These are phyloP conservation scores for Lichtheimia ornata DNA, from an alignment of 371 early-diverging fungal genomes.

Conservation along the genomic window DNA sequence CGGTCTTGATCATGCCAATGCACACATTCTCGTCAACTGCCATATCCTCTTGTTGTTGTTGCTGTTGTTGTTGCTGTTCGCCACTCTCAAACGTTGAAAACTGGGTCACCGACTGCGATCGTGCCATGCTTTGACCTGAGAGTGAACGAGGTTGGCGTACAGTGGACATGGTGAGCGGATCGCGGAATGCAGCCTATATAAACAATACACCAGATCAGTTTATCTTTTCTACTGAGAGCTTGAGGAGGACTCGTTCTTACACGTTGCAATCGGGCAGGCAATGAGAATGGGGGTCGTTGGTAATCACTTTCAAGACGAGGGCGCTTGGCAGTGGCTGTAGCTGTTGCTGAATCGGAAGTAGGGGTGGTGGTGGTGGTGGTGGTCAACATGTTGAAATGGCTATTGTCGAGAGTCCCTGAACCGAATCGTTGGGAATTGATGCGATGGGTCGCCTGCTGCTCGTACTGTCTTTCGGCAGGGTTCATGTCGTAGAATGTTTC, in stretches of 20 bases:
- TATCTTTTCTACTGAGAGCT: too few species aligned
- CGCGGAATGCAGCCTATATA: too few species aligned
- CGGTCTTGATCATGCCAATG: conserved; percentile 47
- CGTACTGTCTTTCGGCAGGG: too few species aligned
- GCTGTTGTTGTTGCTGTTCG: conserved; percentile 6
- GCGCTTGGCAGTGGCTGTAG: conserved; percentile 4
- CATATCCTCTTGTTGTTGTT: conserved; percentile 1
- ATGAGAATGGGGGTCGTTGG: conserved; percentile 7
- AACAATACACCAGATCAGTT: too few species aligned
- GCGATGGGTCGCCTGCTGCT: too few species aligned
- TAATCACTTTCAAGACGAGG: conserved; percentile 7
- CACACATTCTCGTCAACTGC: conserved; percentile 28
- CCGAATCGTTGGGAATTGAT: too few species aligned
- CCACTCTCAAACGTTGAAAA: neutral
- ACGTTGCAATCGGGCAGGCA: conserved; percentile 11
- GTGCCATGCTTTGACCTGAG: too few species aligned
- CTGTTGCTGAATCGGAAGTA: neutral
- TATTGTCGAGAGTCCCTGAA: too few species aligned
- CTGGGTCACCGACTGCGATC: neutral
- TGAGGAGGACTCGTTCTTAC: neutral
- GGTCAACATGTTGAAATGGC: neutral
- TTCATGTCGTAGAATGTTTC: too few species aligned
- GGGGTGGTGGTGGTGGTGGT: too few species aligned
- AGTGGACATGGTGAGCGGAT: too few species aligned
- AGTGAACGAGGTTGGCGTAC: too few species aligned